phyloP scores from a whole-genome alignment of 768 basidiomycete species.

The Chalciporus piperatus region DNA sequence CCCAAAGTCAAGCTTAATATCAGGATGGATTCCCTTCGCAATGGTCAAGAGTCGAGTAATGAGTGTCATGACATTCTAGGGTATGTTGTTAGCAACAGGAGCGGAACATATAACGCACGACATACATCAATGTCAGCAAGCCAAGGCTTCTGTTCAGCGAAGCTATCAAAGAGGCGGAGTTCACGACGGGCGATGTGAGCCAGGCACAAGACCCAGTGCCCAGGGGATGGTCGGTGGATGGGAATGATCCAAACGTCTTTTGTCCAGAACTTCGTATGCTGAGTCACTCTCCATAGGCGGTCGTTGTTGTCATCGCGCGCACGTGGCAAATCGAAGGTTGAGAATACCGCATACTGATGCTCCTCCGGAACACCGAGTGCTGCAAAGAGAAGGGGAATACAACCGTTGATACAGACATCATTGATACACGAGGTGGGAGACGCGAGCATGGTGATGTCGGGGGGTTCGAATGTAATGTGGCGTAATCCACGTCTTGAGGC shows the following conservation, averaged over 20 bases:
- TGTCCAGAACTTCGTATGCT: constrained; percentile 25
- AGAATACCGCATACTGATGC: constrained; percentile 1
- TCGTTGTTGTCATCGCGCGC: not conserved
- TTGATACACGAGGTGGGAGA: constrained; percentile 1
- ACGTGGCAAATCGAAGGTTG: constrained; percentile 8
- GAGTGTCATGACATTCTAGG: constrained; percentile 1
- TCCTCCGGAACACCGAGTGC: not conserved
- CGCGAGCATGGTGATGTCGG: not conserved
- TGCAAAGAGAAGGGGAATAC: constrained; percentile 6
- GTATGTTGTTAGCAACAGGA: not conserved
- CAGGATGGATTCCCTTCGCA: not conserved
- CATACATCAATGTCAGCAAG: not conserved
- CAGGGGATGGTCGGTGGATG: constrained; percentile 26
- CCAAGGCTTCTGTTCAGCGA: constrained; percentile 5
- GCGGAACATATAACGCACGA: no score
- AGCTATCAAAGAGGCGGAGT: constrained; percentile 15
- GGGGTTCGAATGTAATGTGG: constrained; percentile 2
- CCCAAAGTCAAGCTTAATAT: constrained; percentile 1
- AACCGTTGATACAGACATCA: constrained; percentile 8
- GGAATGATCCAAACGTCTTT: constrained; percentile 37
- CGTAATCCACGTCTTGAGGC: not conserved
- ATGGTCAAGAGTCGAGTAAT: not conserved
- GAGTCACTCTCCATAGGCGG: constrained; percentile 19
- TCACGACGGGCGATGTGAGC: constrained; percentile 1
- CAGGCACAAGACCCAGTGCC: constrained; percentile 36